Evolutionary conservation across 2,329 filamentous ascomycete species (phyloP), one percentile per base, ranked within the genome.

Genomic region (Emmonsiellopsis sp.): DNA sequence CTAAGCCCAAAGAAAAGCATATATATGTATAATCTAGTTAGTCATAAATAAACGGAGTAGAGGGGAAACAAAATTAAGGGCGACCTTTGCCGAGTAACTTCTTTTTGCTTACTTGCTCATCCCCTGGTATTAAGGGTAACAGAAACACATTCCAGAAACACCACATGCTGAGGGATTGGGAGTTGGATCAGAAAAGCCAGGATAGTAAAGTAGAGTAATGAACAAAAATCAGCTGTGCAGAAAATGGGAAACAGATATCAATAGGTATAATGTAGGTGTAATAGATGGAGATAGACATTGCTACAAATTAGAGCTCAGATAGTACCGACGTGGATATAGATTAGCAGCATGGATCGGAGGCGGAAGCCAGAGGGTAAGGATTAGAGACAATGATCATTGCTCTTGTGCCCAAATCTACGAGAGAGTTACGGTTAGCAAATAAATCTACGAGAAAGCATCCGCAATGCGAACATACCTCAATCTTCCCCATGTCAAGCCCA

Each of bases 401-500:
- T 60, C 56, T 52, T 61, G 57, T 9, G 56, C 57, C 59, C 59
- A 61, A 36, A 61, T 60, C 59, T 61, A 42, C 42, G 17, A 39
- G 9, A 42, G 31, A 56, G 34, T 6, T 2, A 21, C 44, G 34
- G 39, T 52, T 39, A 51, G 53, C 14, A 27, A n/a, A 42, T 14
- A 1, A 36, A 44, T 27, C 6, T 27, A 27, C 21, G 3, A 27
- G 21, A 27, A 27, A 27, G 21, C 21, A 27, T 5, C 21, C 21
- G 21, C 21, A 27, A 27, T 27, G 21, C 21, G 55, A 56, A 76
- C 87, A 80, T 70, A 96, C 89, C 82, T 97, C 93, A 83, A 96
- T 84, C 79, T 95, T 96, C 51, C 88, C 90, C 75, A 90, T 86
- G 58, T 95, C 91, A 57, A 79, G 77, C 62, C 84, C 81, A 66